A percentile compares a stretch with the other conserved stretches of the same genome.
Conservation (phyloP, 176 grass and related monocot species). For the Canna indica region DNA sequence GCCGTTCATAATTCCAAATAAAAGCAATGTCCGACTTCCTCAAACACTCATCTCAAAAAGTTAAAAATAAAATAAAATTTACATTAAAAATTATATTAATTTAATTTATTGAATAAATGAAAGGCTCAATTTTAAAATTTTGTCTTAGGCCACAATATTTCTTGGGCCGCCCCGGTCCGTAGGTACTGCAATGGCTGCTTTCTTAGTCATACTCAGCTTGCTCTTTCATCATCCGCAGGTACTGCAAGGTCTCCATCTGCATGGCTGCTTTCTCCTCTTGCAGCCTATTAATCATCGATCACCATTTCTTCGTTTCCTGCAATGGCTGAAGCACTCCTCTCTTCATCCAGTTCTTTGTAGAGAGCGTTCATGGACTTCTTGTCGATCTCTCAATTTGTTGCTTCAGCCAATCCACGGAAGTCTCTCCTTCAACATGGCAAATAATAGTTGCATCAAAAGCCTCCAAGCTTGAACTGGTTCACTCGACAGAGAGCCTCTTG, state of each 20-base stretch:
- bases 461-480: constrained; percentile 35
- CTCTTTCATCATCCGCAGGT: constrained; percentile 11
- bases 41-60: too few relatives aligned
- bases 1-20: too few relatives aligned
- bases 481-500: constrained; percentile 35
- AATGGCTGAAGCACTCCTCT: constrained; percentile 2
- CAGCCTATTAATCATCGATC: constrained; percentile 19
- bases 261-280: constrained; percentile 17
- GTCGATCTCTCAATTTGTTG: constrained; percentile 10
- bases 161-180: too few relatives aligned
- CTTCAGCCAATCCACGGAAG: neutral
- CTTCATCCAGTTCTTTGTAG: constrained; percentile 15
- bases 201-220: constrained; percentile 17
- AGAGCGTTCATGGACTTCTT: constrained; percentile 9
- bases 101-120: too few relatives aligned
- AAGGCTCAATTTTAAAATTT: too few relatives aligned
- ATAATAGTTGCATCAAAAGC: constrained; percentile 25
- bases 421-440: constrained; percentile 8
- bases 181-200: too few relatives aligned
- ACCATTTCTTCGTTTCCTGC: constrained; percentile 16
- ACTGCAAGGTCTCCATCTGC: constrained; percentile 17
- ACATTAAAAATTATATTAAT: too few relatives aligned
- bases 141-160: too few relatives aligned
- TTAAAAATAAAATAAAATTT: too few relatives aligned
- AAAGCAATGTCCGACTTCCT: too few relatives aligned